Evolutionary conservation across 2,329 filamentous ascomycete genomes (phyloP).

Genomic region (Fusarium guadeloupense): DNA sequence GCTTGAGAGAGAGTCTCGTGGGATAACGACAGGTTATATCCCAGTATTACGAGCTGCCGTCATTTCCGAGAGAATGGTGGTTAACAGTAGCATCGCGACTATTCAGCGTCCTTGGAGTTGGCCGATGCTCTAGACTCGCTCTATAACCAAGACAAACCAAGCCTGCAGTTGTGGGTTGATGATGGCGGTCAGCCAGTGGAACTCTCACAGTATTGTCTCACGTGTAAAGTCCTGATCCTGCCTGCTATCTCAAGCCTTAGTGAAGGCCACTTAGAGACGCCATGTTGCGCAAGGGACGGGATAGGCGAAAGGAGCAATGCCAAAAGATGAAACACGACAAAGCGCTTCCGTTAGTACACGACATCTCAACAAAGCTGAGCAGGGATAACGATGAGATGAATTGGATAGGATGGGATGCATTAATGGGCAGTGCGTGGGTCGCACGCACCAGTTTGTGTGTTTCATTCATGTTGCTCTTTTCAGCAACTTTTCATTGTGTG

Average conservation of each 20-base stretch:
- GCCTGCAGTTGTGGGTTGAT: neutral
- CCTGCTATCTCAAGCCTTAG: neutral
- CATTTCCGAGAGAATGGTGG: neutral
- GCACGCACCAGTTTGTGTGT: conserved; percentile 11
- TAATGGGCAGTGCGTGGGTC: neutral
- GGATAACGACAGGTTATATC: too few species aligned
- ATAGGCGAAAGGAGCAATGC: conserved; percentile 5
- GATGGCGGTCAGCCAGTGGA: conserved; percentile 27
- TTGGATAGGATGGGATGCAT: neutral
- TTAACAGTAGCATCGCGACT: neutral
- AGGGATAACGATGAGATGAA: neutral
- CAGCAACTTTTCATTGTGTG: conserved; percentile 2
- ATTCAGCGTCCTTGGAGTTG: neutral
- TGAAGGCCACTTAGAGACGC: neutral
- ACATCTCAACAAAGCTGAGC: conserved; percentile 19
- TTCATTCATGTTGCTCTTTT: conserved; percentile 11
- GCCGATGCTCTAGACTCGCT: neutral
- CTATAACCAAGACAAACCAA: conserved; percentile 1
- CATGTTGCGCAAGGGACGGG: conserved; percentile 8
- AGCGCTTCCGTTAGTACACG: conserved; percentile 10
- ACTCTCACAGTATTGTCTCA: conserved; percentile 14
- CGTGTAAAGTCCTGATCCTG: conserved; percentile 5
- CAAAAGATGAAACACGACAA: conserved; percentile 26
- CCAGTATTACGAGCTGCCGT: neutral
- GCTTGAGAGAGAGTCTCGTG: neutral